A percentile compares a stretch with the other conserved stretches of the same genome.
Evolutionary conservation across 352 stramenopile species (phyloP).

Genomic region (Pythium biforme): DNA sequence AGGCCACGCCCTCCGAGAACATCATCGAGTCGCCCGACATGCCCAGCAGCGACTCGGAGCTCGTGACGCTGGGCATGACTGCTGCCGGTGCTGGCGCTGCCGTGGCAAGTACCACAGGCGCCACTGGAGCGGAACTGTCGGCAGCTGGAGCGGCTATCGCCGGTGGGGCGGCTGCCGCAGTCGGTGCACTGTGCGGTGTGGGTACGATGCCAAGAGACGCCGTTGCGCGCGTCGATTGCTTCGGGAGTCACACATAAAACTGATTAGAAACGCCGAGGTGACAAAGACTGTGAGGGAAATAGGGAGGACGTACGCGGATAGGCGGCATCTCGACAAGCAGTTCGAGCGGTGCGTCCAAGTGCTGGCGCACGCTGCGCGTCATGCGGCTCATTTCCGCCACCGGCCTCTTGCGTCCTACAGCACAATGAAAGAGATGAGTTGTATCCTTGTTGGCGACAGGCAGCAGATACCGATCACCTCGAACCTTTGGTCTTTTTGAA

Average conservation of each 20-base stretch:
- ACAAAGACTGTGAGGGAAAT: no score
- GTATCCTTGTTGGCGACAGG: no score
- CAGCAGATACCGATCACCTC: no score
- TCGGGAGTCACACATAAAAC: neutral
- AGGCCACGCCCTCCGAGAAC: constrained; percentile 37
- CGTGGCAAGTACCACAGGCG: neutral
- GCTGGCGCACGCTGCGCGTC: constrained; percentile 77
- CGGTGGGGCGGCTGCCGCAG: constrained; percentile 8
- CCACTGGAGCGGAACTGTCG: neutral
- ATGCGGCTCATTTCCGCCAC: constrained; percentile 62
- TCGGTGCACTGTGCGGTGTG: neutral
- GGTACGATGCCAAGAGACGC: constrained; percentile 9
- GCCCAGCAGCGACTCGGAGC: constrained; percentile 26
- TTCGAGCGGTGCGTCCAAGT: constrained; percentile 70
- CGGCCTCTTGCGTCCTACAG: constrained; percentile 56
- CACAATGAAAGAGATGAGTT: neutral
- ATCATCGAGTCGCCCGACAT: constrained; percentile 30
- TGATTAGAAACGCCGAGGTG: no score
- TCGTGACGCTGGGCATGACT: constrained; percentile 10
- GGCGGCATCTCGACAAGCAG: constrained; percentile 60
- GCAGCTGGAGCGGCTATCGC: neutral
- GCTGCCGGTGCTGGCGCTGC: neutral
- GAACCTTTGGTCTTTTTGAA: constrained; percentile 79
- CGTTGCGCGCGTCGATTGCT: constrained; percentile 11
- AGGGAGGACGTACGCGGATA: constrained; percentile 33